Evolutionary conservation across 345 rosid species (phyloP), one percentile per base, ranked within the genome.

Genomic region (Camelina sativa): DNA sequence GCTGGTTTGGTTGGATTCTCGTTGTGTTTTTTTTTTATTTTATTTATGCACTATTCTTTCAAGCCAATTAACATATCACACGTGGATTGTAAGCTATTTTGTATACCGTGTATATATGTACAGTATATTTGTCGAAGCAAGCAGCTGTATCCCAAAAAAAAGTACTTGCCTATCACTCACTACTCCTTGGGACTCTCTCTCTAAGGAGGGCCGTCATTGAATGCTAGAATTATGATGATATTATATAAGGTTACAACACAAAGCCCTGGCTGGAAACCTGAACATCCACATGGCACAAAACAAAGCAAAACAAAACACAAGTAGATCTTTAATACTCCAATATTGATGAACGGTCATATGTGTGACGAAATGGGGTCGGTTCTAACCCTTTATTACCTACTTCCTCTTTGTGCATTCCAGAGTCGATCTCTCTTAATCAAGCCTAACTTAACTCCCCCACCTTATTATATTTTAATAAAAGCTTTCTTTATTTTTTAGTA

Each of bases 1-100:
- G 61, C 53, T 67, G 72, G 11, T 10, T 67, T 67, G 30, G 30
- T 67, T 67, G 30, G 30, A 0, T 28, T 28, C 30, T 28, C 30
- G 30, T 28, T 28, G 4, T 28, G 30, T 28, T 28, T 28, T n/a
- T n/a, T n/a, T n/a, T n/a, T n/a, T n/a, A n/a, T n/a, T n/a, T 28
- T 28, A 28, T 28, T 28, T 67, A 8, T n/a, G 37, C 15, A 53
- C 35, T 37, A 67, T 17, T 56, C 53, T 12, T 6, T 2, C 2
- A 1, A 56, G 0, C 73, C 55, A 56, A 57, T 44, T 5, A 13
- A 0, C 4, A 4, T 30, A 1, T 13, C 55, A 44, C 65, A 69
- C 6, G 34, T 69, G 74, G 0, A 38, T 11, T 9, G 12, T 8
- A 1, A 7, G 19, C 37, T 23, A 3, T 28, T 22, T 2, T 52